Base-by-base conservation (phyloP, 768 basidiomycete species). In the Gautieria morchelliformis region DNA sequence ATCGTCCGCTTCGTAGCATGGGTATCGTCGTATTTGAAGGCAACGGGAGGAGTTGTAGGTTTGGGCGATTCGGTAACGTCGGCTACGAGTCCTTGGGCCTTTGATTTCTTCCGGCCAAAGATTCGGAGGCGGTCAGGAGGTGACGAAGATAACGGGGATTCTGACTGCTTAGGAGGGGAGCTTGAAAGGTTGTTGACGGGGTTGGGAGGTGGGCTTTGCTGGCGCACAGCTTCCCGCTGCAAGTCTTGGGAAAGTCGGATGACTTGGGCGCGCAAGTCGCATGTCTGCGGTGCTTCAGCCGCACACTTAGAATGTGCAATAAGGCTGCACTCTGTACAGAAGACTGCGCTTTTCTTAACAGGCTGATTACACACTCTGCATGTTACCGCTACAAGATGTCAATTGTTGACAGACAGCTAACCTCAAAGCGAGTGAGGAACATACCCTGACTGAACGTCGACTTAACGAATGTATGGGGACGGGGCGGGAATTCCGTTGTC, bases 371-470 rank as follows among this genome's bases (percentile, higher is more conserved):
- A 96, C 15, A 96, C 85, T 40, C 90, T 80, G 70, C 94, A 97
- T 2, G 78, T 72, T 75, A 96, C 85, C 27, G 90, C 94, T 97
- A 63, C 0, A 46, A 5, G 53, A 49, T 57, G 27, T 49, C 35
- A 49, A 52, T 52, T 30, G 24, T 44, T 17, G 17, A 22, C 14
- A 19, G 17, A 17, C 4, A 44, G 17, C 20, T 44, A 22, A n/a
- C 22, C 48, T 47, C 22, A 11, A 8, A 8, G 35, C 17, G 48
- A n/a, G 49, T n/a, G 51, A 48, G 50, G 15, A 44, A 14, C 22
- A 60, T 44, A 96, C 93, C 82, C 75, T 93, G 93, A 65, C 85
- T 84, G 69, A 97, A 96, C 9, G 87, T 87, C 4, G 92, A 94
- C 74, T 90, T 93, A 32, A 95, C 87, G 68, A 95, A 93, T 12